Evolutionary conservation across 352 stramenopile species (phyloP).

Genomic region (Pythium volutum): DNA sequence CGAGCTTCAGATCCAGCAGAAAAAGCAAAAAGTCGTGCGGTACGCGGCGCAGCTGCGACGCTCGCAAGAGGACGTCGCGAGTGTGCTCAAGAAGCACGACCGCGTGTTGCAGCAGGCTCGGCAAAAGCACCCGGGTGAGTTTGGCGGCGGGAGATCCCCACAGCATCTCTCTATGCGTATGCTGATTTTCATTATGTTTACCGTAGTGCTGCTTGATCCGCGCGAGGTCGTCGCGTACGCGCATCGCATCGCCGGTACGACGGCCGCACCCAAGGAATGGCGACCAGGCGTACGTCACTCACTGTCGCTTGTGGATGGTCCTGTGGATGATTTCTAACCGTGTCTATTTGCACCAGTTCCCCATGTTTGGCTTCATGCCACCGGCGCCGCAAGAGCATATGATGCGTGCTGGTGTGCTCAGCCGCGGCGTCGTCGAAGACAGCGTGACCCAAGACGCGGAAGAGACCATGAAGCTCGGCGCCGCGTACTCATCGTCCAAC

Average conservation of each 20-base stretch:
- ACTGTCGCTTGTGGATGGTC: neutral
- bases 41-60: slow-evolving; percentile 65
- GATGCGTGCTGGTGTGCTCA: slow-evolving; percentile 82
- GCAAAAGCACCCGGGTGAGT: slow-evolving; percentile 48
- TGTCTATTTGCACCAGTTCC: slow-evolving; percentile 51
- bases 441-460: slow-evolving; percentile 71
- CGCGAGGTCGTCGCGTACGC: slow-evolving; percentile 75
- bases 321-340: slow-evolving; percentile 1
- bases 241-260: slow-evolving; percentile 77
- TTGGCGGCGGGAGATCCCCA: neutral
- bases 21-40: slow-evolving; percentile 62
- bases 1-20: slow-evolving; percentile 57
- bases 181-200: neutral
- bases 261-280: slow-evolving; percentile 70
- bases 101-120: slow-evolving; percentile 56
- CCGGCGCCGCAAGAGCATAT: slow-evolving; percentile 82
- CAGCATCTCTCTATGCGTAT: neutral
- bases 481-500: slow-evolving; percentile 49
- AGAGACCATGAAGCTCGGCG: slow-evolving; percentile 7
- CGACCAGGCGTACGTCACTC: slow-evolving; percentile 62
- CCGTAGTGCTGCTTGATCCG: slow-evolving; percentile 68
- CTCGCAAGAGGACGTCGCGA: slow-evolving; percentile 66
- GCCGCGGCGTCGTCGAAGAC: slow-evolving; percentile 74
- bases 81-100: slow-evolving; percentile 66
- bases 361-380: slow-evolving; percentile 86